Conservation (phyloP, 2,329 filamentous ascomycete genomes). For the Nemania sp. region DNA sequence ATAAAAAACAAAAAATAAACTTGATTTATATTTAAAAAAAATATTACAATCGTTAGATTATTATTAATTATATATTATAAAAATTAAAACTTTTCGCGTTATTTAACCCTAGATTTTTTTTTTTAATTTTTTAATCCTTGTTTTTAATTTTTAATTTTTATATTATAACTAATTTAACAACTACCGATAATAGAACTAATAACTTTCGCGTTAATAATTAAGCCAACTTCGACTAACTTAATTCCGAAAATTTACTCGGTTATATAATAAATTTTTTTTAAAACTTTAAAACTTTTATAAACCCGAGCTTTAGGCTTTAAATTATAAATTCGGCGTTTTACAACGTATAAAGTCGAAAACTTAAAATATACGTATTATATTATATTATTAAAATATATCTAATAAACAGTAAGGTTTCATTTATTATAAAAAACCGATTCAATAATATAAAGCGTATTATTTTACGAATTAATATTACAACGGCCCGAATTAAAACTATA, state of each 20-base stretch:
- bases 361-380: neutral
- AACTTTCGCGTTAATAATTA: neutral
- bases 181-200: neutral
- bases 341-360: neutral
- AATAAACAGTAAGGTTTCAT: neutral
- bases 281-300: neutral
- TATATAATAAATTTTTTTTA: neutral
- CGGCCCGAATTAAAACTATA: neutral
- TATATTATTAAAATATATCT: neutral
- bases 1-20: neutral
- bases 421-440: neutral
- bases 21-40: neutral
- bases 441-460: slow-evolving; percentile 4
- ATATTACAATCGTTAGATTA: neutral
- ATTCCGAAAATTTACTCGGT: neutral
- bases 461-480: neutral
- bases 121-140: neutral
- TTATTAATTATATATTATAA: neutral
- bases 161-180: neutral
- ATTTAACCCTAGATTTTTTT: neutral
- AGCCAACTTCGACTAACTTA: neutral
- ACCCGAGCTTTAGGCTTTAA: neutral
- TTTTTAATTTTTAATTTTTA: neutral
- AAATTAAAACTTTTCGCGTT: neutral
- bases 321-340: neutral